Evolutionary conservation across 169 alveolate genomes (phyloP).

Genomic region (Ichthyophthirius multifiliis): DNA sequence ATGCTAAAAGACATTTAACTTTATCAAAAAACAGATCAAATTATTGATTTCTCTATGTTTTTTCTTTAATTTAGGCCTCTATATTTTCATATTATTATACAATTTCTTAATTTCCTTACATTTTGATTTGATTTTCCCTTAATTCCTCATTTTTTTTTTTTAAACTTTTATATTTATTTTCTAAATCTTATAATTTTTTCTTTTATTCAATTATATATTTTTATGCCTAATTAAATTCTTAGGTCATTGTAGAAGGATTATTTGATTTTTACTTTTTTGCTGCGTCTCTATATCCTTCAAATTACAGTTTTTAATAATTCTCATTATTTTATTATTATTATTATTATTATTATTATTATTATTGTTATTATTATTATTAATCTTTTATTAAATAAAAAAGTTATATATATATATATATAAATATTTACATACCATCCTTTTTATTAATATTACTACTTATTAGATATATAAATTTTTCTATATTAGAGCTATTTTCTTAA

Average conservation of each 20-base stretch:
- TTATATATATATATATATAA: too few species aligned
- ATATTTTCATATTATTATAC: too few species aligned
- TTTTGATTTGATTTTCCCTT: conserved; percentile 10
- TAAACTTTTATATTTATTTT: conserved; percentile 19
- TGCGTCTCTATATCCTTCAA: conserved; percentile 27
- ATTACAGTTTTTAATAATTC: conserved; percentile 13
- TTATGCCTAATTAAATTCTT: conserved; percentile 37
- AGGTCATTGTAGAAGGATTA: conserved; percentile 16
- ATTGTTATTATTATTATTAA: too few species aligned
- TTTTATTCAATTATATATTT: conserved; percentile 30
- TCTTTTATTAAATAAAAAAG: too few species aligned
- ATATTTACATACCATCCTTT: conserved; percentile 27
- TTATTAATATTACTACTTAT: conserved; percentile 20
- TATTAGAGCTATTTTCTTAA: conserved; percentile 18
- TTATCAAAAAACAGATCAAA: too few species aligned
- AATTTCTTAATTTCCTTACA: too few species aligned
- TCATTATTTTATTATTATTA: too few species aligned
- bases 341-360: too few species aligned
- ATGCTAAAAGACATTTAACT: too few species aligned
- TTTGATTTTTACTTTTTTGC: background rate
- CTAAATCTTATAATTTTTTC: conserved; percentile 27
- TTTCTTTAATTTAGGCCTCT: too few species aligned
- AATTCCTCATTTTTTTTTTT: background rate
- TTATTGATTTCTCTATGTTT: too few species aligned
- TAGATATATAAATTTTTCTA: conserved; percentile 14